A percentile compares a stretch with the other conserved stretches of the same genome.
Evolutionary conservation across 257 asterid species (phyloP).

Genomic region (Linaria vulgaris): DNA sequence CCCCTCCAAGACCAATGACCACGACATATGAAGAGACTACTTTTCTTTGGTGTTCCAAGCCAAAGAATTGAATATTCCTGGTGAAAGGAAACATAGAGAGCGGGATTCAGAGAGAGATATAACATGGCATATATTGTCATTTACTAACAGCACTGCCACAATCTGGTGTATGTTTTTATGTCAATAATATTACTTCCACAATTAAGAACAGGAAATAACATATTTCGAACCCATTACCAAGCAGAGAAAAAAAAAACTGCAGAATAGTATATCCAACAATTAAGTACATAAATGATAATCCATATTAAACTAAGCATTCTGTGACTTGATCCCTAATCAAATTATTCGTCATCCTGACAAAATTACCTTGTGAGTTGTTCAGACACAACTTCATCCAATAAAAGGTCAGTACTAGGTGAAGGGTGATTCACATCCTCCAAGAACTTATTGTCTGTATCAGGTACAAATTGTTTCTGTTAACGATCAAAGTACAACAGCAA

Average conservation of each 20-base stretch:
- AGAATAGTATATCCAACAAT: background rate
- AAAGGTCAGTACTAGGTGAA: slow-evolving; percentile 43
- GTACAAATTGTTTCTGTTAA: slow-evolving; percentile 18
- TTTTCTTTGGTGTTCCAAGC: slow-evolving; percentile 72
- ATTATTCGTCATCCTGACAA: slow-evolving; percentile 4
- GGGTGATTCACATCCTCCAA: slow-evolving; percentile 30
- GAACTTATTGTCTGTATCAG: slow-evolving; percentile 32
- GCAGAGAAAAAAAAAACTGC: background rate
- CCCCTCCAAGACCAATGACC: slow-evolving; percentile 98
- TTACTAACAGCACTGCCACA: background rate
- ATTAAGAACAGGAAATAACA: slow-evolving; percentile 9
- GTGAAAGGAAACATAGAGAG: slow-evolving; percentile 15
- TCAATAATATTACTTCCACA: background rate
- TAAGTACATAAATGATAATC: background rate
- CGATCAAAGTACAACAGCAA: slow-evolving; percentile 10
- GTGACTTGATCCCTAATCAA: background rate
- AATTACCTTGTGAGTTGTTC: slow-evolving; percentile 92
- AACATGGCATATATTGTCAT: slow-evolving; percentile 9
- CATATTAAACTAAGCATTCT: background rate
- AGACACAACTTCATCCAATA: slow-evolving; percentile 85
- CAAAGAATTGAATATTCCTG: slow-evolving; percentile 96
- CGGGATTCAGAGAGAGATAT: slow-evolving; percentile 5
- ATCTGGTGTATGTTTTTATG: background rate
- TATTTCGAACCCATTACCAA: slow-evolving; percentile 10
- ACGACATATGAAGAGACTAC: slow-evolving; percentile 82